Base-by-base conservation (phyloP, 75 land plant species). In the Picea sitchensis region DNA sequence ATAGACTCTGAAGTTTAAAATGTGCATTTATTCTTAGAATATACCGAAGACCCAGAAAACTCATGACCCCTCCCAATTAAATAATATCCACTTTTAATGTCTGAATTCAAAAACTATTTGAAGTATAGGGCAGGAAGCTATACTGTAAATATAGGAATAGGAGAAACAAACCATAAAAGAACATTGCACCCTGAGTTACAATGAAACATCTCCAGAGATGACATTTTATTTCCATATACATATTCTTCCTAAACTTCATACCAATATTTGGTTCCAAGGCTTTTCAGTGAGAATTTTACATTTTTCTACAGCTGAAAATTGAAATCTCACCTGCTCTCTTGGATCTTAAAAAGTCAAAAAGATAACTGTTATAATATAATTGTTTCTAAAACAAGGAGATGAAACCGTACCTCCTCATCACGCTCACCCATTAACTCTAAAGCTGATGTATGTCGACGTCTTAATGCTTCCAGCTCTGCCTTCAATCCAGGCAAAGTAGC, bases 381-480 rank as follows among this genome's bases (percentile, higher is more conserved):
- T 76, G 3, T 57, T 32, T 26, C 18, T 0, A 4, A 32, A 23
- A 14, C 8, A 58, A 9, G 61, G 20, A 23, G n/a, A 76, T 2
- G 4, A 30, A 59, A 32, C 20, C 32, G 68, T 80, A 93, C 99
- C 99, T 98, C 92, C 79, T 98, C 99, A 87, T 95, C 99, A 56
- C 98, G 94, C 85, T 98, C 99, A 59, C 99, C 99, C 99, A 98
- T 98, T 58, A 98, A 92, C 84, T 98, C 99, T 69, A 95, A 80
- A 26, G 99, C 98, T 56, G 99, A 86, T 76, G 98, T 75, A 80
- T 98, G 99, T 41, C 99, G 84, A 59, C 92, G 85, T 41, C 98
- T 97, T 44, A 98, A 80, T 17, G 96, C 90, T 81, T 98, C 99
- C 57, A 98, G 85, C 85, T 98, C 99, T 76, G 99, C 95, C n/a